Percentiles rank a stretch among this genome's conserved stretches.
These are phyloP conservation scores for Eucalyptus pauciflora DNA, from an alignment of 345 rosid species.

Conservation along the genomic window DNA sequence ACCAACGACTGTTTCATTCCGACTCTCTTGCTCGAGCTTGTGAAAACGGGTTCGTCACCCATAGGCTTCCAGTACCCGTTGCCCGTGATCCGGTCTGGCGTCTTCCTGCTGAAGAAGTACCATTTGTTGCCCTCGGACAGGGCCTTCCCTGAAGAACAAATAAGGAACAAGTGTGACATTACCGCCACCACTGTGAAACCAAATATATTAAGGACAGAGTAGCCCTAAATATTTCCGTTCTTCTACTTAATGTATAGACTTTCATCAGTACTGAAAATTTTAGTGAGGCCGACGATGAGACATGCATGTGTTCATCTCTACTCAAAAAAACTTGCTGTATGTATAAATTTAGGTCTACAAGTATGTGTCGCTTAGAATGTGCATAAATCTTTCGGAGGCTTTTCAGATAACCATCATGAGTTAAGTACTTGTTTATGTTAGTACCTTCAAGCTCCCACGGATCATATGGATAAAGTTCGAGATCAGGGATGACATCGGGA, in stretches of 20 bases:
- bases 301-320: not conserved
- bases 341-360: not conserved
- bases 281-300: not conserved
- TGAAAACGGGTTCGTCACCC: conserved; percentile 59
- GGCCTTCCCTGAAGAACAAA: conserved; percentile 53
- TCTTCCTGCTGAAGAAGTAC: conserved; percentile 79
- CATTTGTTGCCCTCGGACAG: conserved; percentile 74
- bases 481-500: conserved; percentile 95
- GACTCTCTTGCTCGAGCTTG: conserved; percentile 31
- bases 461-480: conserved; percentile 70
- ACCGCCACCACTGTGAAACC: not conserved
- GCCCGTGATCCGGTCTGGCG: conserved; percentile 39
- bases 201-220: not conserved
- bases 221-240: not conserved
- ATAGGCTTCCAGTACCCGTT: conserved; percentile 75
- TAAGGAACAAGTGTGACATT: not conserved
- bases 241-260: not conserved
- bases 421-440: not conserved
- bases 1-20: conserved; percentile 54
- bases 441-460: conserved; percentile 96
- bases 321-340: not conserved
- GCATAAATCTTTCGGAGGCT: not conserved
- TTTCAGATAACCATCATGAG: not conserved
- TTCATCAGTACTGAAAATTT: not conserved
- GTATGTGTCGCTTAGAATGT: not conserved